A percentile compares a stretch with the other conserved stretches of the same genome.
Evolutionary conservation across 768 basidiomycete species (phyloP).

Genomic region (Tricholomella constricta): DNA sequence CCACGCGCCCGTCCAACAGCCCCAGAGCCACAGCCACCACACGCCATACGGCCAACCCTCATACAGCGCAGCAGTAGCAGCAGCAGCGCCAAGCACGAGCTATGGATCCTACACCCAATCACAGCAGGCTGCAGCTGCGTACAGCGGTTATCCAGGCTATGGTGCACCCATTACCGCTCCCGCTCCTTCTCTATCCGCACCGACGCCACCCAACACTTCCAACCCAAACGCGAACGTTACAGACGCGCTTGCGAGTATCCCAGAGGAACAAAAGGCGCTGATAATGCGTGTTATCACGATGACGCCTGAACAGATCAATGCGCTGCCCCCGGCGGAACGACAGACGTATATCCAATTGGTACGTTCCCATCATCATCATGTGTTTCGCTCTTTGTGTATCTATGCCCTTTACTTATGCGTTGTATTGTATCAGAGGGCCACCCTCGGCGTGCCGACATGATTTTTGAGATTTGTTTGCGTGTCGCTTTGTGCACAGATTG

Average conservation of each 20-base stretch:
- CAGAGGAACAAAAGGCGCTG: conserved; percentile 68
- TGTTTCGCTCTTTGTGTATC: too few species aligned
- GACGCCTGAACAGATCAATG: conserved; percentile 82
- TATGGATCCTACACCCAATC: conserved; percentile 14
- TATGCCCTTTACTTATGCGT: too few species aligned
- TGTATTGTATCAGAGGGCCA: conserved; percentile 38
- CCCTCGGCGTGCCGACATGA: conserved; percentile 39
- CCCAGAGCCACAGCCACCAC: conserved; percentile 6
- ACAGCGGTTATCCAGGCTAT: background rate
- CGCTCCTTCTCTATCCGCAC: too few species aligned
- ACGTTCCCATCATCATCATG: too few species aligned
- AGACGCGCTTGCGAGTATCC: conserved; percentile 58
- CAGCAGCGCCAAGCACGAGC: background rate
- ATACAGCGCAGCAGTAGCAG: background rate
- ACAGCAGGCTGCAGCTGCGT: background rate
- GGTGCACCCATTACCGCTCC: too few species aligned
- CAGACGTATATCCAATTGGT: conserved; percentile 84
- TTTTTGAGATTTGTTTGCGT: background rate
- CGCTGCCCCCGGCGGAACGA: conserved; percentile 71
- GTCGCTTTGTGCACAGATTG: too few species aligned
- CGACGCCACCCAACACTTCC: conserved; percentile 27
- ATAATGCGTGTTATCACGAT: conserved; percentile 39
- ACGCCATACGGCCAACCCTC: conserved; percentile 15
- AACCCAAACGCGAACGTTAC: conserved; percentile 33
- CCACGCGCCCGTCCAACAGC: conserved; percentile 13